A percentile compares a stretch with the other conserved stretches of the same genome.
Conservation (phyloP, 2,329 filamentous ascomycete species). For the Ascochyta koolunga region DNA sequence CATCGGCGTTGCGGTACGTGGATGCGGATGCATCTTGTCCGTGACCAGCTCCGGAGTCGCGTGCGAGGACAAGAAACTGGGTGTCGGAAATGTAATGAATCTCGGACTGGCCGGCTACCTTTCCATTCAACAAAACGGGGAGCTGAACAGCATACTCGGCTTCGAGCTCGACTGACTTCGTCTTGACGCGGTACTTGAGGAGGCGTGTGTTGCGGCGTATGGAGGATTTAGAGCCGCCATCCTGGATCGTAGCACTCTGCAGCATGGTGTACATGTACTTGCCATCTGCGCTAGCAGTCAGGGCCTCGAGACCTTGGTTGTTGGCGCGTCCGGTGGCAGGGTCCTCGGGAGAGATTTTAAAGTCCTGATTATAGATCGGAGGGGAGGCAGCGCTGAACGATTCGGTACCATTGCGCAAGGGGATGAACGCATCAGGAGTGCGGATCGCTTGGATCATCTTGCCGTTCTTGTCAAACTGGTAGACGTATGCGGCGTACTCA, state of each 20-base stretch:
- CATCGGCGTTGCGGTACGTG: slow-evolving; percentile 71
- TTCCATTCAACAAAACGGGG: slow-evolving; percentile 62
- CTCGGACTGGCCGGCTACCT: slow-evolving; percentile 71
- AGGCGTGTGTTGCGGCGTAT: slow-evolving; percentile 65
- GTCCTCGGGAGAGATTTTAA: slow-evolving; percentile 60
- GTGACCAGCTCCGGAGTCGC: slow-evolving; percentile 66
- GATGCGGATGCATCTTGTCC: slow-evolving; percentile 61
- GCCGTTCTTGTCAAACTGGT: slow-evolving; percentile 66
- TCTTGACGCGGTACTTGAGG: slow-evolving; percentile 67
- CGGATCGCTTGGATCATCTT: slow-evolving; percentile 67
- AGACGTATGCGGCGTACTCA: slow-evolving; percentile 70
- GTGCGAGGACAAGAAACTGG: slow-evolving; percentile 70
- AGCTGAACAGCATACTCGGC: slow-evolving; percentile 71
- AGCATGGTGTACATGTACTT: slow-evolving; percentile 69
- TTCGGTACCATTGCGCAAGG: slow-evolving; percentile 64
- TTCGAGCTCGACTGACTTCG: slow-evolving; percentile 54
- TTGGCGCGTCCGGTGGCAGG: slow-evolving; percentile 69
- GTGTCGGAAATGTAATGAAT: slow-evolving; percentile 67
- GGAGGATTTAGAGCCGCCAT: slow-evolving; percentile 61
- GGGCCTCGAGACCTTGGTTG: slow-evolving; percentile 77
- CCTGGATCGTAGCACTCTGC: slow-evolving; percentile 63
- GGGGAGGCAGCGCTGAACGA: slow-evolving; percentile 70
- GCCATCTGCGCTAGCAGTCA: slow-evolving; percentile 68
- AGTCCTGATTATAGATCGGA: slow-evolving; percentile 62
- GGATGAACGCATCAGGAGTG: slow-evolving; percentile 69